A percentile compares a stretch with the other conserved stretches of the same genome.
Conservation (phyloP, 2,329 filamentous ascomycete genomes). For the Fusarium setosum region DNA sequence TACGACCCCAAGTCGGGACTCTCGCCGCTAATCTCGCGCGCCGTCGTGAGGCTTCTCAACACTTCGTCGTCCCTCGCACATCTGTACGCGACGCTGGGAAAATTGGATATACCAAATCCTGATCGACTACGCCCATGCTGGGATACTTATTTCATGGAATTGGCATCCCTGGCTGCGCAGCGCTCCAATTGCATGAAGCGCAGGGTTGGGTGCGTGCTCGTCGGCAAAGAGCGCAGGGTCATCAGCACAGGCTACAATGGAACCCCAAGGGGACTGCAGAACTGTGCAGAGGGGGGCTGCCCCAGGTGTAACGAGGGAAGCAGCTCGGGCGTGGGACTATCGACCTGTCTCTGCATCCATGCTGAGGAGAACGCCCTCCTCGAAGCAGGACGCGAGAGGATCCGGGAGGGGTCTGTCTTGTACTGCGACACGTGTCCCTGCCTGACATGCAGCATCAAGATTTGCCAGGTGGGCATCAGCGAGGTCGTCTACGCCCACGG, state of each 20-base stretch:
- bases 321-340: conserved; percentile 76
- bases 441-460: conserved; percentile 98
- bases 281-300: conserved; percentile 95
- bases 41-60: conserved; percentile 89
- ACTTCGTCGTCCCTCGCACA: conserved; percentile 77
- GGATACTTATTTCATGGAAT: conserved; percentile 98
- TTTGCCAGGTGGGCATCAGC: conserved; percentile 93
- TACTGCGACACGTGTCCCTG: conserved; percentile 98
- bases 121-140: conserved; percentile 87
- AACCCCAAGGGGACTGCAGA: conserved; percentile 87
- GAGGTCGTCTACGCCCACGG: conserved; percentile 95
- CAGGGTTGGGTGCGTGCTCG: conserved; percentile 92
- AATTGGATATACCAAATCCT: conserved; percentile 81
- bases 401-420: conserved; percentile 82
- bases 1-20: conserved; percentile 75
- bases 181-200: conserved; percentile 99
- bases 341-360: conserved; percentile 95
- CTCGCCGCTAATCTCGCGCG: conserved; percentile 81
- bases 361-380: conserved; percentile 97
- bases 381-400: conserved; percentile 91
- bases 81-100: conserved; percentile 77
- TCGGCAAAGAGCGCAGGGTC: conserved; percentile 82
- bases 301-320: conserved; percentile 83
- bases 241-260: conserved; percentile 98
- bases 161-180: conserved; percentile 91